Evolutionary conservation across 371 early-diverging fungal species (phyloP).

Genomic region (Blakeslea trispora): DNA sequence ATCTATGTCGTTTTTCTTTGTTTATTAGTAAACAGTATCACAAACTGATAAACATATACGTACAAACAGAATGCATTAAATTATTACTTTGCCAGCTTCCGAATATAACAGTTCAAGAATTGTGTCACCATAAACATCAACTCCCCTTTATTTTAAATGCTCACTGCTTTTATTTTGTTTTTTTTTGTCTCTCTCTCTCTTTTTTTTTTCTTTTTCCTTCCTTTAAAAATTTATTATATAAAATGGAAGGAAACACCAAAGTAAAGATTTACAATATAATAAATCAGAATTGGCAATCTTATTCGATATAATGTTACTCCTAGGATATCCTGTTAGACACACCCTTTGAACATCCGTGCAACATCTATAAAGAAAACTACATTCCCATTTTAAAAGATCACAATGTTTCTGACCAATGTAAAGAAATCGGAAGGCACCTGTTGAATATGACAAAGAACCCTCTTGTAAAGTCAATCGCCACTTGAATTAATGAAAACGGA

Average conservation of each 20-base stretch:
- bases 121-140: neutral
- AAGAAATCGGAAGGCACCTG: conserved; percentile 24
- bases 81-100: neutral
- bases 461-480: conserved; percentile 13
- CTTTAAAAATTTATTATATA: neutral
- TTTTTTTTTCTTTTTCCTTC: neutral
- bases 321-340: conserved; percentile 20
- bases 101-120: neutral
- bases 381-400: conserved; percentile 30
- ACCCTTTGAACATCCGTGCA: conserved; percentile 20
- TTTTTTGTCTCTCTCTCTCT: neutral
- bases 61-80: neutral
- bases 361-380: conserved; percentile 22
- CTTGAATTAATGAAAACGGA: neutral
- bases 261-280: neutral
- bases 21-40: neutral
- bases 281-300: neutral
- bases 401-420: conserved; percentile 26
- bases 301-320: neutral
- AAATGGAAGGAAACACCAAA: neutral
- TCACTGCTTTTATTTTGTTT: neutral
- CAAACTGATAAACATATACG: neutral
- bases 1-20: neutral
- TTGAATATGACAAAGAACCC: conserved; percentile 29
- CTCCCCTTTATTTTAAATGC: neutral